These are phyloP conservation scores for Escallonia rubra DNA, from an alignment of 129 eudicot genomes.

Conservation along the genomic window DNA sequence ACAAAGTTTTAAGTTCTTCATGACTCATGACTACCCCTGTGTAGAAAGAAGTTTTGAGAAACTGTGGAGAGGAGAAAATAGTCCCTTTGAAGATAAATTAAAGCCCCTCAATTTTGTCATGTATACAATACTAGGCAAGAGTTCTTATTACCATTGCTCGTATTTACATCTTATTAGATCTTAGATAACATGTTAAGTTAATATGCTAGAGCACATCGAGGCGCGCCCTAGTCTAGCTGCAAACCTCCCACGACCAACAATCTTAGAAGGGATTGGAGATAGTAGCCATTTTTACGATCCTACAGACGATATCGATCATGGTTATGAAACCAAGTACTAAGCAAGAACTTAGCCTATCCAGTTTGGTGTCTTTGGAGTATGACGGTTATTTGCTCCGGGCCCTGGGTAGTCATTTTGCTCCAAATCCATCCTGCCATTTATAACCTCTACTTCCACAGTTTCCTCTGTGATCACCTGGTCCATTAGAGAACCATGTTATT, in stretches of 20 bases:
- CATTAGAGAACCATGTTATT: too few species aligned
- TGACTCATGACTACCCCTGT: too few species aligned
- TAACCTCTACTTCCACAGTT: background rate
- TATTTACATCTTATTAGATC: too few species aligned
- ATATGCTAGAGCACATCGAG: background rate
- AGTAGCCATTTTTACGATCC: background rate
- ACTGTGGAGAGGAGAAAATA: too few species aligned
- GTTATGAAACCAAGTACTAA: background rate
- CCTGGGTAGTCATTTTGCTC: slow-evolving; percentile 16
- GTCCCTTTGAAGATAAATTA: too few species aligned
- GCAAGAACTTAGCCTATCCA: background rate
- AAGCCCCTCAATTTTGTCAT: too few species aligned
- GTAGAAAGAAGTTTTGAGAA: too few species aligned
- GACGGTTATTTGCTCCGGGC: slow-evolving; percentile 20
- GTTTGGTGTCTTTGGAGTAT: slow-evolving; percentile 15
- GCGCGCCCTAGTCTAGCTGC: background rate
- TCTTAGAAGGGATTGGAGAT: background rate
- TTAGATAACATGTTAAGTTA: background rate
- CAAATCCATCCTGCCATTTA: slow-evolving; percentile 13
- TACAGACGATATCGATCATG: background rate
- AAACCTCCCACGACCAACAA: background rate
- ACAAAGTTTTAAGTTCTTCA: too few species aligned
- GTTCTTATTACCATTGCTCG: too few species aligned
- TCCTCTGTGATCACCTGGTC: background rate
- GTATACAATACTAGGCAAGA: too few species aligned